phyloP scores from a whole-genome alignment of 768 basidiomycete species.

The Leccinellum albellum region DNA sequence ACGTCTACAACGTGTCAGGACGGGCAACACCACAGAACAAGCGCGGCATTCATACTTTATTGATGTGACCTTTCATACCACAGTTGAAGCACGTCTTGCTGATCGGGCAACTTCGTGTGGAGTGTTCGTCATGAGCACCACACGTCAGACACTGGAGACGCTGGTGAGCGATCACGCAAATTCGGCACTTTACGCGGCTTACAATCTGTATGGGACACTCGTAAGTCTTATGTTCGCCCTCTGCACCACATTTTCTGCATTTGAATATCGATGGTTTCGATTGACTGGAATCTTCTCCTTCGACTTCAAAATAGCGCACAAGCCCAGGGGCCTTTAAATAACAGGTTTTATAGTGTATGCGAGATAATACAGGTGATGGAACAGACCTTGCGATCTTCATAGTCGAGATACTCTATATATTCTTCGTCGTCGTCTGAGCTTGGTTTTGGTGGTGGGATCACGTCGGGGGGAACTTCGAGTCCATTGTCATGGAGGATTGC shows the following conservation, averaged over 20 bases:
- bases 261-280: conserved; percentile 47
- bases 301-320: conserved; percentile 63
- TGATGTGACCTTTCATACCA: conserved; percentile 82
- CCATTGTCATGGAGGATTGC: conserved; percentile 40
- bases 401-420: conserved; percentile 78
- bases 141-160: conserved; percentile 68
- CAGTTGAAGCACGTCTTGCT: conserved; percentile 78
- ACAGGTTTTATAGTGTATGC: background rate
- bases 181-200: conserved; percentile 24
- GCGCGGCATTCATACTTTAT: conserved; percentile 38
- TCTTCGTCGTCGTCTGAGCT: conserved; percentile 56
- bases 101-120: conserved; percentile 73
- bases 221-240: conserved; percentile 63
- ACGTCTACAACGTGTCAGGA: conserved; percentile 43
- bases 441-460: conserved; percentile 39
- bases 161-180: background rate
- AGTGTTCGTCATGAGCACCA: conserved; percentile 76
- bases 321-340: conserved; percentile 42
- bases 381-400: conserved; percentile 58
- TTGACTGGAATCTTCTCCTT: conserved; percentile 35
- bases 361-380: background rate
- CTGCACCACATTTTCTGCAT: conserved; percentile 76
- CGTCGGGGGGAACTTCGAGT: conserved; percentile 38
- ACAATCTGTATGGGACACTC: conserved; percentile 76
- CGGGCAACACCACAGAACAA: background rate